Base-by-base conservation (phyloP, 208 protist genomes). In the Tritrichomonas musculus region DNA sequence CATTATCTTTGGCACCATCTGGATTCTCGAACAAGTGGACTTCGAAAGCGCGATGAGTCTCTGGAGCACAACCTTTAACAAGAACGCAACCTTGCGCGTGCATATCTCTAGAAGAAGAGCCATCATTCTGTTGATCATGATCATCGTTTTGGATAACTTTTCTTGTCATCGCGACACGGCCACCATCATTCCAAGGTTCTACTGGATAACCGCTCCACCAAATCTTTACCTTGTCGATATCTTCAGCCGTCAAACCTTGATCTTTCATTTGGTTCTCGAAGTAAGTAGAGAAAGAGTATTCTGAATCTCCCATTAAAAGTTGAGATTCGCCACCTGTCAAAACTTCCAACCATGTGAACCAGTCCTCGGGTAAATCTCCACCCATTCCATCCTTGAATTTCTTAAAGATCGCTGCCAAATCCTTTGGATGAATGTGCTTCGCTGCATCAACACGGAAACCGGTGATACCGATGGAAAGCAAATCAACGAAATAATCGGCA, bases 111-210 rank as follows among this genome's bases (percentile, higher is more conserved):
- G 94, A 96, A 49, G 94, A 94, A 0, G 65, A 93, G 57, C 94
- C 96, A 60, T 84, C 64, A 47, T 93, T 95, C 64, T 96, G 96
- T 93, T 96, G 95, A 84, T 96, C 96, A 77, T 92, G 47, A 55
- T 97, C 96, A 77, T 97, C 96, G 80, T 97, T 97, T 92, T 97
- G 94, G 50, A 96, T 95, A 9, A 94, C 96, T 30, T 93, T 77
- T 20, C 96, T 60, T 14, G 20, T 25, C 8, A 14, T 55, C 1
- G 30, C 30, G 57, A 93, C 36, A 13, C 14, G 64, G 14, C 57
- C 44, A 64, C 77, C 57, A 5, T 47, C n/a, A 8, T 47, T 77
- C 20, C 1, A 30, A 20, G 95, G 93, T 73, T 95, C 95, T 14
- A 93, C 92, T 41, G 96, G 96, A 64, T 96, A 97, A 17, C 64